Evolutionary conservation across 345 rosid genomes (phyloP).

Genomic region (Combretum micranthum): DNA sequence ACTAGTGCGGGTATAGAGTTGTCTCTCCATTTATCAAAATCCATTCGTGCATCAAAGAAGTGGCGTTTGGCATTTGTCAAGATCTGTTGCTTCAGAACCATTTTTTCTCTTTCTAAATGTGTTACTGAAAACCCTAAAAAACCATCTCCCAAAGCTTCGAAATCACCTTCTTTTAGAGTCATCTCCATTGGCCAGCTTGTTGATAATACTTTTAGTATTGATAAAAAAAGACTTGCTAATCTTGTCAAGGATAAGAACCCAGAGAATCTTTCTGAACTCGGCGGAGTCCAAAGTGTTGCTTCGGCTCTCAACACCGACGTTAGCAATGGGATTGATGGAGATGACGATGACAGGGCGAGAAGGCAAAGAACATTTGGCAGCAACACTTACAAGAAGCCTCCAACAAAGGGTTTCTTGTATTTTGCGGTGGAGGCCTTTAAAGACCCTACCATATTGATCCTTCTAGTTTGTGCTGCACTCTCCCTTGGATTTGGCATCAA

Average conservation of each 20-base stretch:
- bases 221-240: constrained; percentile 20
- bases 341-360: constrained; percentile 21
- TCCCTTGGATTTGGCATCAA: constrained; percentile 60
- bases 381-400: constrained; percentile 61
- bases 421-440: constrained; percentile 51
- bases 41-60: constrained; percentile 24
- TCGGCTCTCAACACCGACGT: constrained; percentile 28
- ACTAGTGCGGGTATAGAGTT: constrained; percentile 1
- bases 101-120: constrained; percentile 13
- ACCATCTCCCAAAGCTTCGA: constrained; percentile 1
- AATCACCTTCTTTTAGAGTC: constrained; percentile 9
- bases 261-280: constrained; percentile 21
- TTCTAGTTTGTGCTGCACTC: constrained; percentile 47
- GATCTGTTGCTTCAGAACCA: constrained; percentile 46
- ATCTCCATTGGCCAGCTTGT: constrained; percentile 18
- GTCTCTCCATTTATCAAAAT: constrained; percentile 23
- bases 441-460: constrained; percentile 50
- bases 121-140: background rate
- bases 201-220: constrained; percentile 20
- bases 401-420: constrained; percentile 34
- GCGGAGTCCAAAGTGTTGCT: constrained; percentile 33
- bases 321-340: constrained; percentile 29
- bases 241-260: constrained; percentile 37
- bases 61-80: constrained; percentile 50
- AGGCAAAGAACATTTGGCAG: constrained; percentile 46